These are phyloP conservation scores for Fusarium transvaalense DNA, from an alignment of 2,329 filamentous ascomycete genomes.

Conservation along the genomic window DNA sequence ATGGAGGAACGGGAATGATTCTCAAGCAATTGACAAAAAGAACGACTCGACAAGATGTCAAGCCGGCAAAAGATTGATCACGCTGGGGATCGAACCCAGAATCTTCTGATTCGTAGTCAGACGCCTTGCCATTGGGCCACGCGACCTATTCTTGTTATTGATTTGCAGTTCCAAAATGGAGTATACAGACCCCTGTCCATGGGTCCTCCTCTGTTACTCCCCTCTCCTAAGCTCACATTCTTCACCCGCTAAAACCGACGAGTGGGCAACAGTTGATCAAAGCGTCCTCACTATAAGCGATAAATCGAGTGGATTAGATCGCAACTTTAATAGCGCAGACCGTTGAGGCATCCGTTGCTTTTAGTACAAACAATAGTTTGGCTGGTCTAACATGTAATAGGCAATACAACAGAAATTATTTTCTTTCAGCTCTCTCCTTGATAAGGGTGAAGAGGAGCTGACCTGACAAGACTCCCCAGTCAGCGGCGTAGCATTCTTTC, in stretches of 20 bases:
- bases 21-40: not conserved
- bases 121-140: constrained; percentile 47
- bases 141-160: constrained; percentile 23
- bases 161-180: accelerated
- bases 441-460: constrained; percentile 3
- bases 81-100: constrained; percentile 48
- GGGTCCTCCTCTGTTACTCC: no score
- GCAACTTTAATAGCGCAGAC: constrained; percentile 2
- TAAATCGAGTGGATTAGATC: not conserved
- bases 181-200: not conserved
- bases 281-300: not conserved
- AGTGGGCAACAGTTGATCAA: not conserved
- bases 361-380: not conserved
- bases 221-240: not conserved
- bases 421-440: not conserved
- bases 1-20: not conserved
- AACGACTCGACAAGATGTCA: accelerated
- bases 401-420: not conserved
- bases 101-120: constrained; percentile 50
- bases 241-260: not conserved
- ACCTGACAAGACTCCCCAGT: not conserved
- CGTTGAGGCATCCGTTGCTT: not conserved
- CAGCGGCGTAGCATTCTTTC: constrained; percentile 17
- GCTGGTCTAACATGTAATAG: not conserved
- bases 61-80: constrained; percentile 25